phyloP scores from a whole-genome alignment of 2,329 filamentous ascomycete genomes.

The Ambrosiella xylebori region DNA sequence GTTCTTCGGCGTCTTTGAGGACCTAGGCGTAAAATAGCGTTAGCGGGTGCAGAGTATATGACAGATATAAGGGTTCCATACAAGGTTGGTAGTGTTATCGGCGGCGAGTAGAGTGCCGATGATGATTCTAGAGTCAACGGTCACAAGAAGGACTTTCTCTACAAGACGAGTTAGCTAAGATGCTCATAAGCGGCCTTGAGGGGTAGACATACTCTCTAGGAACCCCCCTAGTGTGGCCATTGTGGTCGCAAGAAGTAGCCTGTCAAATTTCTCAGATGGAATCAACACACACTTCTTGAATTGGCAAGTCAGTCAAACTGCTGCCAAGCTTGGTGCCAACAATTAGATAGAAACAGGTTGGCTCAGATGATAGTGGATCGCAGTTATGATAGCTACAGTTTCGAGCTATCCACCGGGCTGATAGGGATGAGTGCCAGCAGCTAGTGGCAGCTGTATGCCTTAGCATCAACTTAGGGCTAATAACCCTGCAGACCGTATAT shows the following conservation, averaged over 20 bases:
- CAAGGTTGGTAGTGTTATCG: conserved; percentile 83
- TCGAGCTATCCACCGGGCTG: background rate
- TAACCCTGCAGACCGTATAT: background rate
- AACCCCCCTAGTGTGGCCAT: conserved; percentile 31
- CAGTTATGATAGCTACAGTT: background rate
- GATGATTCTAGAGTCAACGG: conserved; percentile 75
- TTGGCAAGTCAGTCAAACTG: too few species aligned
- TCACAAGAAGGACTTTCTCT: conserved; percentile 89
- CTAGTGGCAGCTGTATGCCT: too few species aligned
- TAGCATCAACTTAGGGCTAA: background rate
- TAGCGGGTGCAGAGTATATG: background rate
- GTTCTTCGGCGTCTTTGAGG: conserved; percentile 65
- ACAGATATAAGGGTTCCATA: conserved; percentile 20
- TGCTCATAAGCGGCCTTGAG: background rate
- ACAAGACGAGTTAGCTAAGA: background rate
- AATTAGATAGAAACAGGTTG: too few species aligned
- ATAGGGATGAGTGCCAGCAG: background rate
- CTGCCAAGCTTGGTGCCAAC: too few species aligned
- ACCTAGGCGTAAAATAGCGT: conserved; percentile 33
- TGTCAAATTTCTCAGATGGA: background rate
- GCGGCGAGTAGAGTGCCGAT: conserved; percentile 69
- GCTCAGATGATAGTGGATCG: too few species aligned
- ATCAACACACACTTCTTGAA: too few species aligned
- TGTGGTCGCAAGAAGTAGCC: background rate
- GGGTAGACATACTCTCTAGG: conserved; percentile 24